Evolutionary conservation across 2,329 filamentous ascomycete genomes (phyloP), one percentile per base, ranked within the genome.

Genomic region (Penicillium sp.): DNA sequence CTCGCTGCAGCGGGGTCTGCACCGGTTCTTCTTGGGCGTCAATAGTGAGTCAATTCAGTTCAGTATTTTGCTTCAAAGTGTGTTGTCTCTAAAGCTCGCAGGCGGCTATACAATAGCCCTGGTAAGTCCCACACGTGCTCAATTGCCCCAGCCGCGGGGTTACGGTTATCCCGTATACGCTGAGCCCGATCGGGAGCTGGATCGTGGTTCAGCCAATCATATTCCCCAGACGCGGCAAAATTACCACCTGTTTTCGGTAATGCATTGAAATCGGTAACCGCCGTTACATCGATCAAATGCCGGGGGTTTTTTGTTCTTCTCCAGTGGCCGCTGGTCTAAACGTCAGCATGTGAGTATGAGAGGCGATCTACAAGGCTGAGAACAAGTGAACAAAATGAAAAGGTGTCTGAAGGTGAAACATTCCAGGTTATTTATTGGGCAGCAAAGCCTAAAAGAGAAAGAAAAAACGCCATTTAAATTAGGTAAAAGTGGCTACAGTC

Each of bases 291-390:
- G 43, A 46, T 29, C 29, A 47, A 56, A 27, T 57, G 54, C 54
- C 49, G 49, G 18, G 45, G 4, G 32, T 5, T 18, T 21, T 32
- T 31, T 36, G 34, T n/a, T 44, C 43, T 27, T 27, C 40, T 55
- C 54, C 54, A 55, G 57, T 57, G 49, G 50, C 43, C 18, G 52
- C 49, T 40, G 43, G 32, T 36, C 50, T 49, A 51, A 58, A 58
- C 53, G 55, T 58, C 53, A 57, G 56, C 60, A 61, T 59, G 60
- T 62, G 60, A 61, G 21, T 36, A 36, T 34, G 13, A 11, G 31
- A 34, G 10, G 2, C 34, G 34, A 36, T 36, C 34, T 36, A 14
- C 34, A 14, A n/a, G 34, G 13, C 24, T 27, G n/a, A 34, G 31
- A 11, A 9, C 31, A 34, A 34, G 13, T 4, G 13, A 36, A 36